Evolutionary conservation across 352 stramenopile genomes (phyloP).

Genomic region (Lagenidium sp.): DNA sequence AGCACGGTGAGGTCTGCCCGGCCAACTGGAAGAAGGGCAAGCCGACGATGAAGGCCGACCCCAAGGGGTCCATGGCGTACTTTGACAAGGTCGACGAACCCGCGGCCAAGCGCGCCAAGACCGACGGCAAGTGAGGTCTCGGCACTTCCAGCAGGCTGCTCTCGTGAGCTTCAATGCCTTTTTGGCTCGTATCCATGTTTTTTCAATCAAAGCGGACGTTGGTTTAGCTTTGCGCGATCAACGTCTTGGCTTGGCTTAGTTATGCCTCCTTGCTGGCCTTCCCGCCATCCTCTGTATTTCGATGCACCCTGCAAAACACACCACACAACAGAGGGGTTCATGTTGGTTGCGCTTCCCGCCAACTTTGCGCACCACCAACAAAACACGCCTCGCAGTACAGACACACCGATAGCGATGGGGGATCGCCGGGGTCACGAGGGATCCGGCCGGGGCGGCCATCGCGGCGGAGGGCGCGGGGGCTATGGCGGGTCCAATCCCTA

Average conservation of each 20-base stretch:
- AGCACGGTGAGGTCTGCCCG: conserved; percentile 88
- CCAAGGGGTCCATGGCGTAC: conserved; percentile 70
- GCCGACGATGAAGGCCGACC: conserved; percentile 79
- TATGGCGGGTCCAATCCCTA: conserved; percentile 20
- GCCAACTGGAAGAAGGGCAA: conserved; percentile 89
- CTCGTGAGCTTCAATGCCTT: no score
- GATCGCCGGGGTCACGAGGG: neutral
- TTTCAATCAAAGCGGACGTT: no score
- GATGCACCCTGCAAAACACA: no score
- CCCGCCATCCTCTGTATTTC: no score
- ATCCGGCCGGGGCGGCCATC: neutral
- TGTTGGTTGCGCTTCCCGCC: no score
- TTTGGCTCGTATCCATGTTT: no score
- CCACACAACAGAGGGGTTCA: conserved; percentile 1
- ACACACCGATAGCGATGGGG: conserved; percentile 2
- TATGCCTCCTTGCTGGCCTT: no score
- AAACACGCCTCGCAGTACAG: neutral
- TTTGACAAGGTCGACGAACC: conserved; percentile 34
- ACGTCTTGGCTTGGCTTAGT: no score
- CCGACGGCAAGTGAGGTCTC: no score
- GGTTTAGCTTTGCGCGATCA: no score
- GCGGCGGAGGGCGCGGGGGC: neutral
- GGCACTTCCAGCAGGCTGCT: no score
- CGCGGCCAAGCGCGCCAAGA: conserved; percentile 14
- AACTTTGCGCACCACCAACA: conserved; percentile 5